A percentile compares a stretch with the other conserved stretches of the same genome.
Evolutionary conservation across 345 rosid genomes (phyloP).

Genomic region (Dipteronia sinensis): DNA sequence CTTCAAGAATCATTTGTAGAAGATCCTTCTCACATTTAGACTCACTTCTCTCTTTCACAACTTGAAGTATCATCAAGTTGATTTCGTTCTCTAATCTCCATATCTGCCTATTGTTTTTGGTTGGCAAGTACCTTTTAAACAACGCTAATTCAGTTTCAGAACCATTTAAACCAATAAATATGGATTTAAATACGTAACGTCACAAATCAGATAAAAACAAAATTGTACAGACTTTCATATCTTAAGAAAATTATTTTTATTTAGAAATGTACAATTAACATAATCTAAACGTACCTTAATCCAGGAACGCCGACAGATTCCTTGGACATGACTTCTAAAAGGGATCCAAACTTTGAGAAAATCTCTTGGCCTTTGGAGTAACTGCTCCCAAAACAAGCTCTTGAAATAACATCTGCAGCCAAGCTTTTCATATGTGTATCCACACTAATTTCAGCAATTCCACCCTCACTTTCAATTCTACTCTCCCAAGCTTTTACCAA

Average conservation of each 20-base stretch:
- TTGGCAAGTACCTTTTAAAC: conserved; percentile 34
- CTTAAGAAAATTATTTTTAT: too few relatives aligned
- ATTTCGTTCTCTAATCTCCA: conserved; percentile 50
- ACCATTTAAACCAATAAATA: too few relatives aligned
- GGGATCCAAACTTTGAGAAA: conserved; percentile 41
- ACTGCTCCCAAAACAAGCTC: conserved; percentile 55
- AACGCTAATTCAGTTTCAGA: not conserved
- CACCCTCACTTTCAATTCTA: conserved; percentile 17
- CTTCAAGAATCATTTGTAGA: conserved; percentile 44
- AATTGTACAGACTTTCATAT: too few relatives aligned
- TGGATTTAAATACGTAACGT: too few relatives aligned
- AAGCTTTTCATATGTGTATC: conserved; percentile 40
- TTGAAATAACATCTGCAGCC: conserved; percentile 55
- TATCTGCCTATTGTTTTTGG: conserved; percentile 32
- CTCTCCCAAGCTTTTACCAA: conserved; percentile 41
- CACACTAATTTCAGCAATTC: conserved; percentile 24
- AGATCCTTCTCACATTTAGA: conserved; percentile 36
- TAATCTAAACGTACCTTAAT: conserved; percentile 18
- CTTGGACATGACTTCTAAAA: conserved; percentile 35
- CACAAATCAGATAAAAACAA: too few relatives aligned
- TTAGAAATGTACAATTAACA: too few relatives aligned
- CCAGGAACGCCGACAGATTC: conserved; percentile 34
- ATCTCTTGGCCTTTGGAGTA: conserved; percentile 49
- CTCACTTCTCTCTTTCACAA: conserved; percentile 29
- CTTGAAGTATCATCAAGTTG: conserved; percentile 23